Evolutionary conservation across 1,284 basidiomycete genomes (phyloP), one percentile per base, ranked within the genome.

Genomic region (Cryptococcus depauperatus): DNA sequence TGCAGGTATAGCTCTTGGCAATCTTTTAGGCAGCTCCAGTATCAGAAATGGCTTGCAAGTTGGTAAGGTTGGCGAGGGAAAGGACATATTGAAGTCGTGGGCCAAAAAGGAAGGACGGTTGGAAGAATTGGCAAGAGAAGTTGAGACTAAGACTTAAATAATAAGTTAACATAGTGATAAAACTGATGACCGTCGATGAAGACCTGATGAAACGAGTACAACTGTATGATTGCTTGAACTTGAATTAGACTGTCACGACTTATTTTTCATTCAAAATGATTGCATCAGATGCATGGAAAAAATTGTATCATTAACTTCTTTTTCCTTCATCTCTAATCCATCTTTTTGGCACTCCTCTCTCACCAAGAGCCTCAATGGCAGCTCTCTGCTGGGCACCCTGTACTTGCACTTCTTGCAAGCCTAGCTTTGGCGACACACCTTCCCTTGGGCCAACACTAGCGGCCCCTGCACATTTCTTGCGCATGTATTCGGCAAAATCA

Each of bases 1-100:
- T 23, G 76, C 83, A 1, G 70, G 87, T 6, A 84, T 95, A 13
- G 91, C 84, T 0, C 74, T 96, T 3, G 93, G 93, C 26, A 97
- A 98, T 65, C 68, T 85, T 37, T 86, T 89, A 50, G 61, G 81
- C 73, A 46, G 58, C 13, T 59, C 66, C 4, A 61, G 66, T 4
- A 43, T 67, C 4, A 47, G 57, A n/a, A 68, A 67, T 2, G 47
- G 51, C 14, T 54, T 72, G 14, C 50, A 57, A 39, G 59, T 67
- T 4, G 65, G 66, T 7, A 56, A 57, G 21, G 58, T 66, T 1
- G 52, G 67, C 28, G 46, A 58, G 6, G 66, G 58, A 11, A 63
- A 67, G 47, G 47, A 56, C 9, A 43, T 64, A 5, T 52, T 67
- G 2, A 44, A 48, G 3, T 49, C 51, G 18, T 47, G 64, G 14